Conservation (phyloP, 2,329 filamentous ascomycete genomes). For the Akanthomyces uredinophilus region DNA sequence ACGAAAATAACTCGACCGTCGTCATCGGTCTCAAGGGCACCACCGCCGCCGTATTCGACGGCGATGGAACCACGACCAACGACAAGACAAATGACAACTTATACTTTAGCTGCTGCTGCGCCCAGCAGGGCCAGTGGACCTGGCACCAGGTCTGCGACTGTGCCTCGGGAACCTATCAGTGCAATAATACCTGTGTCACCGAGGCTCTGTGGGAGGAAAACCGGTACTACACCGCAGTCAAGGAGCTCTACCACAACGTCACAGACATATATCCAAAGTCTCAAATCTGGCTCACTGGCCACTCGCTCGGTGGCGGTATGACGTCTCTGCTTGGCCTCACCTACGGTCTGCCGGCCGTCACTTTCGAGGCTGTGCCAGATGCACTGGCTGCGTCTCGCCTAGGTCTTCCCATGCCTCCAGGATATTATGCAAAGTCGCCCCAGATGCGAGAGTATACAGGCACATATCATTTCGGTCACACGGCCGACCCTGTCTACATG, state of each 20-base stretch:
- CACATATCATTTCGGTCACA: conserved; percentile 88
- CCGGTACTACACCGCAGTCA: conserved; percentile 83
- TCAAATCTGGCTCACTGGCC: conserved; percentile 83
- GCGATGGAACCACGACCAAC: conserved; percentile 93
- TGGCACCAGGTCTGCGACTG: conserved; percentile 95
- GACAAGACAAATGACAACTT: conserved; percentile 98
- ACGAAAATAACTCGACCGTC: conserved; percentile 78
- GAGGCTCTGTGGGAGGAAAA: conserved; percentile 74
- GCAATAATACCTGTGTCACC: conserved; percentile 85
- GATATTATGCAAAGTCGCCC: conserved; percentile 63
- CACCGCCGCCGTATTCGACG: conserved; percentile 85
- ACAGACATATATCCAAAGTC: conserved; percentile 81
- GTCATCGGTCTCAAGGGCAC: conserved; percentile 93
- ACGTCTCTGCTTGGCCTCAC: conserved; percentile 85
- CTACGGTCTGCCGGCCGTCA: conserved; percentile 84
- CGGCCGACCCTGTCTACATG: conserved; percentile 91
- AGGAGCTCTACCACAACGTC: conserved; percentile 88
- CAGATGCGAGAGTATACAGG: conserved; percentile 70
- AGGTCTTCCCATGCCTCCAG: conserved; percentile 80
- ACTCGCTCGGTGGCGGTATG: conserved; percentile 87
- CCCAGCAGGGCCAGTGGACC: conserved; percentile 81
- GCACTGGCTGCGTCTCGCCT: conserved; percentile 79
- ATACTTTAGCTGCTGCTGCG: conserved; percentile 97
- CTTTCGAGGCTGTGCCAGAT: conserved; percentile 89
- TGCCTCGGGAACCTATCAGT: conserved; percentile 78